Evolutionary conservation across 1,139 yeast species (phyloP).

Genomic region (Geotrichum australiense): DNA sequence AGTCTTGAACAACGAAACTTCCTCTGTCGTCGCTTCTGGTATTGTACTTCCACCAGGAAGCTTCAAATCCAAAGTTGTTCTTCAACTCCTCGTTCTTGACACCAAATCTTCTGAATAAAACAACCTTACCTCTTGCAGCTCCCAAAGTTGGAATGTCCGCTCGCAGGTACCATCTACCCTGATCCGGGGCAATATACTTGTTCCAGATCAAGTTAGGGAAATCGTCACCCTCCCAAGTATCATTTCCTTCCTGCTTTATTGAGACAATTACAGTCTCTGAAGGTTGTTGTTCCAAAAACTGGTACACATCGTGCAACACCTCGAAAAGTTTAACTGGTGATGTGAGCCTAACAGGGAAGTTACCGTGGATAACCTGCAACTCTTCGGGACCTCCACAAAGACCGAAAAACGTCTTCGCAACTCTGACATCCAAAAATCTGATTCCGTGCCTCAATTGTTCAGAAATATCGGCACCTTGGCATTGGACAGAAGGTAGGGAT

Average conservation of each 20-base stretch:
- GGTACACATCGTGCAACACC: constrained; percentile 51
- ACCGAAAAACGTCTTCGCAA: constrained; percentile 50
- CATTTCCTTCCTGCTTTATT: constrained; percentile 68
- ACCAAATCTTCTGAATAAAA: constrained; percentile 67
- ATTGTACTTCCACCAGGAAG: constrained; percentile 62
- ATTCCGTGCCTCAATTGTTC: constrained; percentile 67
- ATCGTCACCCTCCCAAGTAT: constrained; percentile 59
- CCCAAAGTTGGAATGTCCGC: constrained; percentile 52
- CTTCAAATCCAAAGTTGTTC: constrained; percentile 54
- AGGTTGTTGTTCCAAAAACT: constrained; percentile 45
- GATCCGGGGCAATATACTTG: constrained; percentile 44
- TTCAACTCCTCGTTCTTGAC: constrained; percentile 43
- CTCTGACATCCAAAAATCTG: constrained; percentile 63
- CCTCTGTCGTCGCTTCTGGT: constrained; percentile 62
- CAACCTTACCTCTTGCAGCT: constrained; percentile 59
- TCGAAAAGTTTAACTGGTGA: constrained; percentile 47
- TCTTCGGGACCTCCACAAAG: constrained; percentile 39
- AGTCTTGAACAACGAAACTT: constrained; percentile 61
- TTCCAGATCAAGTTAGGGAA: constrained; percentile 62
- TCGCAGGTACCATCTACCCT: constrained; percentile 56
- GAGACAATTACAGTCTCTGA: constrained; percentile 64
- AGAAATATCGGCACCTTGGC: constrained; percentile 58
- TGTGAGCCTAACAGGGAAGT: constrained; percentile 63
- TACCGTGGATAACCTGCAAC: constrained; percentile 66
- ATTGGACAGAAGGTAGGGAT: constrained; percentile 74